These are phyloP conservation scores for Leccinum broughii DNA, from an alignment of 768 basidiomycete genomes.

Conservation along the genomic window DNA sequence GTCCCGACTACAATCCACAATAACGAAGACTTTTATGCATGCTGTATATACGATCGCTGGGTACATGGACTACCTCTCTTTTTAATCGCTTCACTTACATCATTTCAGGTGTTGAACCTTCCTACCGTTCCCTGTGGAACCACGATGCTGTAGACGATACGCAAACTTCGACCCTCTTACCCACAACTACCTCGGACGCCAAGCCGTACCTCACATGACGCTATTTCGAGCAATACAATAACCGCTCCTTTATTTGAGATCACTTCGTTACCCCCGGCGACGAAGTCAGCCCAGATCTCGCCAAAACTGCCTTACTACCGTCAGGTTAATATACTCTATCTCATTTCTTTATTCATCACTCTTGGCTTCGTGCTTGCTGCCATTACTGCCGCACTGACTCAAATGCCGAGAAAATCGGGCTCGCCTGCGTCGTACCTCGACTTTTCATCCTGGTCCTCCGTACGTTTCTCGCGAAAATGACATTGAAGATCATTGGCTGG, in stretches of 20 bases:
- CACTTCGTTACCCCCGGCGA: slow-evolving; percentile 34
- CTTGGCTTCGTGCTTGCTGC: slow-evolving; percentile 29
- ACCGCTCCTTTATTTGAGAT: slow-evolving; percentile 33
- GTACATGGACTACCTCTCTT: slow-evolving; percentile 11
- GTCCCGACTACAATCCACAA: slow-evolving; percentile 38
- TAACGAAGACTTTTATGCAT: slow-evolving; percentile 15
- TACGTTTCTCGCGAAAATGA: slow-evolving; percentile 25
- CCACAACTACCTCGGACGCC: slow-evolving; percentile 3
- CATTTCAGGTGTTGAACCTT: slow-evolving; percentile 18
- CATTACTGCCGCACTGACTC: slow-evolving; percentile 8
- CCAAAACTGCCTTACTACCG: slow-evolving; percentile 23
- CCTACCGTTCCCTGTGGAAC: slow-evolving; percentile 41
- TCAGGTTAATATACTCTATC: slow-evolving; percentile 29
- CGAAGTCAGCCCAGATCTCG: slow-evolving; percentile 13
- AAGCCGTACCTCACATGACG: neutral
- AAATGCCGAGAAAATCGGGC: slow-evolving; percentile 12
- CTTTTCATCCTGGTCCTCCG: slow-evolving; percentile 28
- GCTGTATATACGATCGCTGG: slow-evolving; percentile 21
- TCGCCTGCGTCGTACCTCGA: slow-evolving; percentile 13
- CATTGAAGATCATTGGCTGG: slow-evolving; percentile 14
- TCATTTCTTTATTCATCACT: slow-evolving; percentile 27
- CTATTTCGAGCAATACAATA: slow-evolving; percentile 11
- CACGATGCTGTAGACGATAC: slow-evolving; percentile 33
- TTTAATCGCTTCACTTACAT: slow-evolving; percentile 5
- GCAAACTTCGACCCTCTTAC: slow-evolving; percentile 13